Evolutionary conservation across 768 basidiomycete species (phyloP), one percentile per base, ranked within the genome.

Genomic region (Phlegmacium glaucopus): DNA sequence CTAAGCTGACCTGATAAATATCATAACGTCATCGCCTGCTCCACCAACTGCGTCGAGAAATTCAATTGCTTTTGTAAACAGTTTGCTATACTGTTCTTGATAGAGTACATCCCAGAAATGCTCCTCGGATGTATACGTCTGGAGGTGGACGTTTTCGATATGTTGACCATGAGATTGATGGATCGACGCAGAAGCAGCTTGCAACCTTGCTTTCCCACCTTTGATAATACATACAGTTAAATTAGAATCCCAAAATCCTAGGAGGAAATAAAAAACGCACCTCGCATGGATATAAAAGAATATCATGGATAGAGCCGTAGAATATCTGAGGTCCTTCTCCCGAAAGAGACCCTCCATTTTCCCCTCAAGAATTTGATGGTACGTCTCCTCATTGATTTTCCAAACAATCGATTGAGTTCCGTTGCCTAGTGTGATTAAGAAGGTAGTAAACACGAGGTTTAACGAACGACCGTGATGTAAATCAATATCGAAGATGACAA

Each of bases 301-400:
- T 80, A 55, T 98, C 95, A 60, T 99, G 95, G n/a, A 94, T 71
- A 9, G 90, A 94, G 1, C 90, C 91, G 49, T 97, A 99, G 63
- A 83, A 96, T 28, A 94, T 66, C 51, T 80, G 76, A 0, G 84
- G 75, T 1, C 80, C 78, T 2, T 65, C 63, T 41, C 72, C 75
- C 1, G 52, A 11, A 1, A 52, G 53, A 4, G 63, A 53, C 0
- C 61, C 58, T 4, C 70, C 79, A 22, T 73, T 53, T 79, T 77
- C 2, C 61, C 63, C 58, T 85, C 82, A 0, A 90, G 75, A 3
- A 75, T 78, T 54, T 83, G 77, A 11, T 82, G 77, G 62, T 91
- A 84, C 0, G 87, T 80, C 52, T 93, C 90, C 58, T 90, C 90
- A 53, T 98, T 97, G 49, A 97, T 85, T 47, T 87, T 82, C 90